Conservation (phyloP, 805 yeast species). For the Limtongia smithiae region DNA sequence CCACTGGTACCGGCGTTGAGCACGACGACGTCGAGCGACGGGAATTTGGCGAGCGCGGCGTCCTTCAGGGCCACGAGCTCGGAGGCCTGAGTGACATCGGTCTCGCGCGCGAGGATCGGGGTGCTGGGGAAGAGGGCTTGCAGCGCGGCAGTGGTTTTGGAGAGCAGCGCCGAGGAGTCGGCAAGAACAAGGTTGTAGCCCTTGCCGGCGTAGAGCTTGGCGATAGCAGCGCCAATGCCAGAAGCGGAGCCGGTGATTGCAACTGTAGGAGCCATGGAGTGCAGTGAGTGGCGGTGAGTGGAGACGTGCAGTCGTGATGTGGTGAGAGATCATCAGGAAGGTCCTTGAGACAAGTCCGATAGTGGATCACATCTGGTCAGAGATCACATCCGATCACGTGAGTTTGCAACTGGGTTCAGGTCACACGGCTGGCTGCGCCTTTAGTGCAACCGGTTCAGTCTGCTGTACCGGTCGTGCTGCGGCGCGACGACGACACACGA, state of each 20-base stretch:
- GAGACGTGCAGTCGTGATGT: not conserved
- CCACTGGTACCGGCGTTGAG: slow-evolving; percentile 32
- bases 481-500: no score
- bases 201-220: slow-evolving; percentile 31
- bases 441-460: no score
- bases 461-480: no score
- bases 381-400: no score
- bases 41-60: slow-evolving; percentile 27
- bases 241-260: slow-evolving; percentile 32
- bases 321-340: not conserved
- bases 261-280: slow-evolving; percentile 28
- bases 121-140: slow-evolving; percentile 20
- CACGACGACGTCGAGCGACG: slow-evolving; percentile 30
- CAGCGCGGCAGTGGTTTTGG: slow-evolving; percentile 18
- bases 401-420: no score
- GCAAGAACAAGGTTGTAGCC: slow-evolving; percentile 34
- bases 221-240: slow-evolving; percentile 33
- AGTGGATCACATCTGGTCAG: no score
- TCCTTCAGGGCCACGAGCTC: slow-evolving; percentile 29
- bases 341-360: no score
- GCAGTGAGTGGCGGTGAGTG: no score
- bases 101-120: slow-evolving; percentile 16
- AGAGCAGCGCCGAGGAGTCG: slow-evolving; percentile 20
- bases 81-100: slow-evolving; percentile 28
- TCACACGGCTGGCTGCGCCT: no score